Conservation (phyloP, 1,284 basidiomycete species). For the Moniliella sp. region DNA sequence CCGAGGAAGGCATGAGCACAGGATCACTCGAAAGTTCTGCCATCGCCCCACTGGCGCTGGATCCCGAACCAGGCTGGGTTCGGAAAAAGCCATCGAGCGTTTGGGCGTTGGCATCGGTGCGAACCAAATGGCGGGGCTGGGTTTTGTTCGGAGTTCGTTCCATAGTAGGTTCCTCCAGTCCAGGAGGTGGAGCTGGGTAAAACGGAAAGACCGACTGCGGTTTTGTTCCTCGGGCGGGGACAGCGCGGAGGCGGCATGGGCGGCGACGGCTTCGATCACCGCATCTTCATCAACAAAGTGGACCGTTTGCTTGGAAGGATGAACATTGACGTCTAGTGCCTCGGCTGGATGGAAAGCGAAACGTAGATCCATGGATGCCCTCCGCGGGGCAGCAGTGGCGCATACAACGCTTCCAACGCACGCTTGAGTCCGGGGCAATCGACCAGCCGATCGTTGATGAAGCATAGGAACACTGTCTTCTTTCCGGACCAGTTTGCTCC, state of each 20-base stretch:
- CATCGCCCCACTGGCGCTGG: background rate
- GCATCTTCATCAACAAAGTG: conserved; percentile 81
- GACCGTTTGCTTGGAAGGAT: conserved; percentile 84
- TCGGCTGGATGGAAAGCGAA: conserved; percentile 61
- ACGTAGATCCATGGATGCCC: conserved; percentile 75
- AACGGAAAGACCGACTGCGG: conserved; percentile 19
- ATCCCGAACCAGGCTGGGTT: background rate
- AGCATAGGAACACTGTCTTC: conserved; percentile 64
- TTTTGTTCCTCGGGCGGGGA: conserved; percentile 20
- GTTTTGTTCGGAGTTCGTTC: conserved; percentile 3
- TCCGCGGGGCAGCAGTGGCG: conserved; percentile 69
- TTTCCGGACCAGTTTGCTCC: conserved; percentile 74
- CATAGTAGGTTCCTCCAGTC: background rate
- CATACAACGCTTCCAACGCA: conserved; percentile 68
- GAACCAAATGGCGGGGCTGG: conserved; percentile 67
- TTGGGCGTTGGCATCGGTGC: conserved; percentile 64
- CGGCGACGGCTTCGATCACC: conserved; percentile 58
- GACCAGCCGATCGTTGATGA: conserved; percentile 91
- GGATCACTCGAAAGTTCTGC: background rate
- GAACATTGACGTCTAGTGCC: conserved; percentile 87
- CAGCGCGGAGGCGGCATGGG: conserved; percentile 8
- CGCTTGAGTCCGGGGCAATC: conserved; percentile 70
- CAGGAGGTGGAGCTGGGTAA: conserved; percentile 9
- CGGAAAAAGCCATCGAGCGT: conserved; percentile 68
- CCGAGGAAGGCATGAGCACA: background rate